These are phyloP conservation scores for Penicillium manginii DNA, from an alignment of 495 filamentous ascomycete genomes.

Conservation along the genomic window DNA sequence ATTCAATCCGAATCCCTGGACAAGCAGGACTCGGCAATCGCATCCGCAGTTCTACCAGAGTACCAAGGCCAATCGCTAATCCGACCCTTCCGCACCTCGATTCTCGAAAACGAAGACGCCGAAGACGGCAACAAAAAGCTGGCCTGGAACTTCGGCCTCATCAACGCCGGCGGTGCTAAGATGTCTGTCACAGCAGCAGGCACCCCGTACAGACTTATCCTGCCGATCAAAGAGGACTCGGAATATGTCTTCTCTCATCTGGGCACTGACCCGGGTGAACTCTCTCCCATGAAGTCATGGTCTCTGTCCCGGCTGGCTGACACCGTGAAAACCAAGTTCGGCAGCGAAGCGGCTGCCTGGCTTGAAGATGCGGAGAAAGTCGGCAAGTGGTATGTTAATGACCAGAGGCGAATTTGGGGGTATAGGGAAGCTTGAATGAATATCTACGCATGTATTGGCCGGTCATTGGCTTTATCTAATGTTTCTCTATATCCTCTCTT, in stretches of 20 bases:
- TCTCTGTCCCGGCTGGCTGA: slow-evolving; percentile 26
- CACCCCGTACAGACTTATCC: slow-evolving; percentile 42
- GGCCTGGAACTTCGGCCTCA: slow-evolving; percentile 46
- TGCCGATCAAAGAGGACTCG: slow-evolving; percentile 43
- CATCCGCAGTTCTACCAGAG: slow-evolving; percentile 39
- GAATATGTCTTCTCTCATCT: slow-evolving; percentile 46
- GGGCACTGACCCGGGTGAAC: slow-evolving; percentile 41
- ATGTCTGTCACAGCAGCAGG: slow-evolving; percentile 40
- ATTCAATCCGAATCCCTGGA: slow-evolving; percentile 43
- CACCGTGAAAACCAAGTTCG: slow-evolving; percentile 31
- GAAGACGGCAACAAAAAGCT: slow-evolving; percentile 11
- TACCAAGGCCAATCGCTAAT: slow-evolving; percentile 43
- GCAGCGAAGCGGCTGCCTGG: slow-evolving; percentile 41
- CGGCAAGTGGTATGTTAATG: slow-evolving; percentile 42
- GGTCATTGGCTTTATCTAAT: too few species aligned
- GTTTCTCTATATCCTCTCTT: too few species aligned
- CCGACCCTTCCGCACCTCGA: slow-evolving; percentile 29
- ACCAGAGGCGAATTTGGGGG: slow-evolving; percentile 47
- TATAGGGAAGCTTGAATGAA: slow-evolving; percentile 31
- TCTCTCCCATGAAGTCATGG: slow-evolving; percentile 34
- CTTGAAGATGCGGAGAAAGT: slow-evolving; percentile 42
- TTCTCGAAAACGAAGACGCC: slow-evolving; percentile 15
- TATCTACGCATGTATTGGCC: too few species aligned
- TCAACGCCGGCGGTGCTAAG: slow-evolving; percentile 49
- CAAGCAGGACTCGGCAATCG: slow-evolving; percentile 34